These are phyloP conservation scores for Pythium myriotylum DNA, from an alignment of 352 stramenopile species.

Conservation along the genomic window DNA sequence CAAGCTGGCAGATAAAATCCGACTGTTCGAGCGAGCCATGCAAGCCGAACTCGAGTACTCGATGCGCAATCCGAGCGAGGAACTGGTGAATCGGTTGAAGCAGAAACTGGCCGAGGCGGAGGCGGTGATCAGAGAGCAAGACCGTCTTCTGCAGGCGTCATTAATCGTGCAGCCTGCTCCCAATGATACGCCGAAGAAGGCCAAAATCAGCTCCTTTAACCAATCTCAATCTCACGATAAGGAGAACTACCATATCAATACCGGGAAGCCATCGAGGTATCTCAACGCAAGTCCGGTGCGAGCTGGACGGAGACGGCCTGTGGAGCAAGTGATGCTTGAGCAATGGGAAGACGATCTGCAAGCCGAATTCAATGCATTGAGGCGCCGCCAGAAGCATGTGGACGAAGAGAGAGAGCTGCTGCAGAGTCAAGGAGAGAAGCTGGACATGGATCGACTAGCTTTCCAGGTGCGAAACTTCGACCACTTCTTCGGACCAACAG, in stretches of 20 bases:
- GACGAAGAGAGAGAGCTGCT: conserved; percentile 20
- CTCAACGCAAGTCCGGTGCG: background rate
- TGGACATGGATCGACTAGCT: conserved; percentile 23
- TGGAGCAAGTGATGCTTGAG: conserved; percentile 25
- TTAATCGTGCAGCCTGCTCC: conserved; percentile 19
- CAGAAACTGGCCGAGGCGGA: conserved; percentile 69
- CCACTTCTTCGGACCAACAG: conserved; percentile 24
- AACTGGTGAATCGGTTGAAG: conserved; percentile 44
- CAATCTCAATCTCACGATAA: conserved; percentile 20
- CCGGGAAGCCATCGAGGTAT: conserved; percentile 11
- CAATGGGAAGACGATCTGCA: conserved; percentile 26
- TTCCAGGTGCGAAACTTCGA: conserved; percentile 27
- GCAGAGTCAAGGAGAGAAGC: conserved; percentile 12
- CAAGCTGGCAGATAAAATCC: conserved; percentile 46
- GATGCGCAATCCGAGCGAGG: conserved; percentile 17
- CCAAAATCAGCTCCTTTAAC: background rate
- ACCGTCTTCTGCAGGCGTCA: conserved; percentile 71
- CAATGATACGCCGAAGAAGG: background rate
- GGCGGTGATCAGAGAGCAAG: conserved; percentile 64
- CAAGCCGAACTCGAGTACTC: conserved; percentile 48
- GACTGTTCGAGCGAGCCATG: conserved; percentile 62
- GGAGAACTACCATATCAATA: conserved; percentile 31
- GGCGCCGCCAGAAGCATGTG: conserved; percentile 19
- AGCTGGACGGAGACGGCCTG: background rate
- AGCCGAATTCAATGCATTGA: conserved; percentile 17